Evolutionary conservation across 179 eudicot genomes (phyloP).

Genomic region (Heliamphora ciliata): DNA sequence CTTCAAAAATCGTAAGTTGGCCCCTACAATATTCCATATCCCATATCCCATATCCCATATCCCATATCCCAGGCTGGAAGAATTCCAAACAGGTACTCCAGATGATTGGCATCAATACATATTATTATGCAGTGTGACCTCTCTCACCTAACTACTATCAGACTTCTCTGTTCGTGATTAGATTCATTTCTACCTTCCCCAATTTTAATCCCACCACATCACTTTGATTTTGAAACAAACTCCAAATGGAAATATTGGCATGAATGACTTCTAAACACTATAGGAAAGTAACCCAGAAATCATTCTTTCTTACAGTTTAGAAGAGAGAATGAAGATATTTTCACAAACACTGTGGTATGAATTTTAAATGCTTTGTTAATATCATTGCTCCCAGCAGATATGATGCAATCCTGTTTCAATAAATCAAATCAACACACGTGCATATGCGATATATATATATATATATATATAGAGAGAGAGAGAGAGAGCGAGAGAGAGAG

Average conservation of each 20-base stretch:
- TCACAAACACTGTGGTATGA: not conserved
- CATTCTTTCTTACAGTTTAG: not conserved
- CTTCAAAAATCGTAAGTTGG: not conserved
- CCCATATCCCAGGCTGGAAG: not conserved
- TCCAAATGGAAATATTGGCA: not conserved
- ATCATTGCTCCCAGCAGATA: no score
- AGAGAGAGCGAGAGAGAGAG: not conserved
- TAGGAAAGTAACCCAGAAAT: not conserved
- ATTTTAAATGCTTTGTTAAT: no score
- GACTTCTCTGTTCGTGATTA: not conserved
- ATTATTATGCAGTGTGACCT: not conserved
- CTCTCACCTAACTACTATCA: not conserved
- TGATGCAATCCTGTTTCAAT: no score
- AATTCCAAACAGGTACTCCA: not conserved
- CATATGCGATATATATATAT: no score
- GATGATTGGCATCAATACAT: not conserved
- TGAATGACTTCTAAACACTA: not conserved
- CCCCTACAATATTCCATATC: not conserved
- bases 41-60: not conserved
- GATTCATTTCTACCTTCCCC: not conserved
- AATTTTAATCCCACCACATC: not conserved
- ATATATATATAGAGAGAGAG: no score
- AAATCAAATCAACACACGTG: no score
- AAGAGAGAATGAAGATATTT: not conserved
- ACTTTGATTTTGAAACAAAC: not conserved